Percentiles rank a stretch among this genome's conserved stretches.
Evolutionary conservation across 2,329 filamentous ascomycete species (phyloP).

Genomic region (Colletotrichum lentis): DNA sequence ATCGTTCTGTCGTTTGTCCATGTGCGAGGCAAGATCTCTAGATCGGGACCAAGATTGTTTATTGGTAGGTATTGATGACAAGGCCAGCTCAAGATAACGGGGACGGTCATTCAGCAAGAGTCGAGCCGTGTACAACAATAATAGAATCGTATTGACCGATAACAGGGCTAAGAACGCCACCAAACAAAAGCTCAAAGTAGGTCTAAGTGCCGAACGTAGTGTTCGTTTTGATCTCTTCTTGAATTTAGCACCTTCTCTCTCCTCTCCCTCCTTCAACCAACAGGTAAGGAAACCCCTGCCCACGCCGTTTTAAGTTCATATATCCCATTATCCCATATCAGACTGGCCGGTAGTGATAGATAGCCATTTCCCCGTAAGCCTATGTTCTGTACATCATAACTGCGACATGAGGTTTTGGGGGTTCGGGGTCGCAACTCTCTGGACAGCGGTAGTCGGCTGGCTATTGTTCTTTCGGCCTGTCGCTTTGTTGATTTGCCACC

Average conservation of each 20-base stretch:
- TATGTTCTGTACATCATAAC: conserved; percentile 25
- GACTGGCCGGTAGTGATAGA: not conserved
- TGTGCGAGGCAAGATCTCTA: not conserved
- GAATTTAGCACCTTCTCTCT: not conserved
- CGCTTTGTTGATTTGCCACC: conserved; percentile 33
- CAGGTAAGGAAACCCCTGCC: conserved; percentile 2
- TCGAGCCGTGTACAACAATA: not conserved
- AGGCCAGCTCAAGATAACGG: not conserved
- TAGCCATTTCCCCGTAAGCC: not conserved
- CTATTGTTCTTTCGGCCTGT: conserved; percentile 1
- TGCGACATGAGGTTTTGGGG: conserved; percentile 15
- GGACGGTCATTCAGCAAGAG: not conserved
- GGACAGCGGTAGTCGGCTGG: conserved; percentile 10
- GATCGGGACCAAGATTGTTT: not conserved
- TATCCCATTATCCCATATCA: conserved; percentile 30
- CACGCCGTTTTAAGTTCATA: conserved; percentile 32
- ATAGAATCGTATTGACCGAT: conserved; percentile 9
- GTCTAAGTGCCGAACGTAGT: conserved; percentile 4
- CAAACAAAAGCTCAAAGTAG: conserved; percentile 6
- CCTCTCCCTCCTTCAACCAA: conserved; percentile 1
- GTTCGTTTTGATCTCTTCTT: conserved; percentile 15
- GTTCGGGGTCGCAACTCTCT: conserved; percentile 9
- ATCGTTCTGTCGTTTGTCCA: not conserved
- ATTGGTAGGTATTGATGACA: not conserved
- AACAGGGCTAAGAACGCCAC: conserved; percentile 13